Conservation (phyloP, 345 rosid species). For the Hevea brasiliensis region DNA sequence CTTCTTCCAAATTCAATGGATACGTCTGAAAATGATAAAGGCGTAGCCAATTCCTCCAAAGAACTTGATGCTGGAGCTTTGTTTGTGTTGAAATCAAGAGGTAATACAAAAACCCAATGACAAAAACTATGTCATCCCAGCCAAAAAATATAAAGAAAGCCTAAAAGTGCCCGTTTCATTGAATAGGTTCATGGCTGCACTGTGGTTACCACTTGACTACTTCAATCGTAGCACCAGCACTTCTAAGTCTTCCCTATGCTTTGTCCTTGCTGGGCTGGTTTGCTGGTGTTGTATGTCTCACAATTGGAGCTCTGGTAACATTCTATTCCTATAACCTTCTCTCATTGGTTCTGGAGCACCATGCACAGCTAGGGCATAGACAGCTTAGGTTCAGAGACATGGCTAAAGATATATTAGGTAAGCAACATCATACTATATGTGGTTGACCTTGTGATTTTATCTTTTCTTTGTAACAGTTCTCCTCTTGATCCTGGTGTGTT, state of each 20-base stretch:
- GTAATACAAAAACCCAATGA: too few relatives aligned
- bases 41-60: not conserved
- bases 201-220: conserved; percentile 47
- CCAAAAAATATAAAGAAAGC: too few relatives aligned
- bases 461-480: too few relatives aligned
- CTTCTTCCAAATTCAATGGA: not conserved
- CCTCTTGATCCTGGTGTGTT: too few relatives aligned
- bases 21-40: not conserved
- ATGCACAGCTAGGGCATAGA: conserved; percentile 33
- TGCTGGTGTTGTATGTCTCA: conserved; percentile 26
- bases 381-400: conserved; percentile 42
- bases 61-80: conserved; percentile 27
- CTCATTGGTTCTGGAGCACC: conserved; percentile 43
- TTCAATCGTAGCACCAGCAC: conserved; percentile 38
- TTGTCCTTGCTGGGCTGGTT: conserved; percentile 40
- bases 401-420: conserved; percentile 38
- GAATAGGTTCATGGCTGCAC: conserved; percentile 41
- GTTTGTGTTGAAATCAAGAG: conserved; percentile 38
- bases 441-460: too few relatives aligned
- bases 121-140: too few relatives aligned
- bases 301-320: conserved; percentile 23
- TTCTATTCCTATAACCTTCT: conserved; percentile 46
- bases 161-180: not conserved
- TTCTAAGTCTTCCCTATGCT: conserved; percentile 40
- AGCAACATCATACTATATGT: not conserved